Conservation (phyloP, 768 basidiomycete species). For the Mycena venus region DNA sequence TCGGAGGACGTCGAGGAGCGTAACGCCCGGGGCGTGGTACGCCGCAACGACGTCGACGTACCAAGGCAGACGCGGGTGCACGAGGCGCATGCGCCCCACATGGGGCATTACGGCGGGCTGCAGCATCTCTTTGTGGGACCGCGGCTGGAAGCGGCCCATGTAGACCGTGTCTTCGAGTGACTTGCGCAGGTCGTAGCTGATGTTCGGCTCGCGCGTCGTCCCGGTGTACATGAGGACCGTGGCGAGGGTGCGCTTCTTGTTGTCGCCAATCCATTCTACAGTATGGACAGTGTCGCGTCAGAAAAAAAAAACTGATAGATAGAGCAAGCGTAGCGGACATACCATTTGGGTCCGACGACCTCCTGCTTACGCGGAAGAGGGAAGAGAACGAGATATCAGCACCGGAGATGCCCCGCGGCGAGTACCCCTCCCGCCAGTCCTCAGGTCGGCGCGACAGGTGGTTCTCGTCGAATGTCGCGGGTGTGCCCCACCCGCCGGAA, state of each 20-base stretch:
- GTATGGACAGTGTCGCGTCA: no score
- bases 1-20: conserved; percentile 58
- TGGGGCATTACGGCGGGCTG: conserved; percentile 59
- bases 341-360: conserved; percentile 14
- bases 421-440: conserved; percentile 36
- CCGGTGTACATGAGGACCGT: neutral
- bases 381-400: conserved; percentile 19
- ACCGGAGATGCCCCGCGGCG: conserved; percentile 24
- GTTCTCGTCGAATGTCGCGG: conserved; percentile 18
- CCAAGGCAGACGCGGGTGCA: conserved; percentile 62
- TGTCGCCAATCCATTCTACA: conserved; percentile 13
- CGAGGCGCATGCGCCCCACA: conserved; percentile 58
- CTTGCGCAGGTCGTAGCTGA: conserved; percentile 24
- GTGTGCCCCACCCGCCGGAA: conserved; percentile 6
- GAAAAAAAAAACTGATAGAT: no score
- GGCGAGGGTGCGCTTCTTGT: conserved; percentile 10
- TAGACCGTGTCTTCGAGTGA: neutral
- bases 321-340: neutral
- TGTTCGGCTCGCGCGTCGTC: neutral
- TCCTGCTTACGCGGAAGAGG: conserved; percentile 25
- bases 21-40: conserved; percentile 53
- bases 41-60: conserved; percentile 57
- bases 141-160: conserved; percentile 17
- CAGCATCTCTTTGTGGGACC: conserved; percentile 49
- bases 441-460: conserved; percentile 31